A percentile compares a stretch with the other conserved stretches of the same genome.
Conservation (phyloP, 495 filamentous ascomycete species). For the Penicillium fimorum region DNA sequence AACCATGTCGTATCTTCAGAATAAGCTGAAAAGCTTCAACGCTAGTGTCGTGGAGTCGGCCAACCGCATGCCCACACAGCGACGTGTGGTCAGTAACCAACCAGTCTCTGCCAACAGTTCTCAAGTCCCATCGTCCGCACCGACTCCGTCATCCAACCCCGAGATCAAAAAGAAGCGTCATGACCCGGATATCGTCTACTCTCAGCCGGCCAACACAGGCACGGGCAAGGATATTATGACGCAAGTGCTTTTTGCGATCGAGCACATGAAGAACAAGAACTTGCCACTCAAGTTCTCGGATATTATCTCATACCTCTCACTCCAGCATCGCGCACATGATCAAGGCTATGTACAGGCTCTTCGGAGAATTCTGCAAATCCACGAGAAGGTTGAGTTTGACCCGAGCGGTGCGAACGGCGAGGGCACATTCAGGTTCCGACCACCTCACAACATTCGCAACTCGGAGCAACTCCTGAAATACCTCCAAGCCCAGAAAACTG, state of each 20-base stretch:
- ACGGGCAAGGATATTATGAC: slow-evolving; percentile 78
- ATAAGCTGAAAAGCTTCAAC: slow-evolving; percentile 50
- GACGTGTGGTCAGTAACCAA: slow-evolving; percentile 38
- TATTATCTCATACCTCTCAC: slow-evolving; percentile 72
- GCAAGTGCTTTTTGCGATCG: slow-evolving; percentile 77
- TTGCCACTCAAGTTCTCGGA: slow-evolving; percentile 67
- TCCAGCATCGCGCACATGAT: slow-evolving; percentile 52
- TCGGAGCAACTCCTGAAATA: slow-evolving; percentile 72
- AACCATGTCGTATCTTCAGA: slow-evolving; percentile 47
- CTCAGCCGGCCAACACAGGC: slow-evolving; percentile 74
- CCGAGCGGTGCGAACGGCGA: slow-evolving; percentile 56
- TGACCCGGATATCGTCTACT: slow-evolving; percentile 62
- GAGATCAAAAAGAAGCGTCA: slow-evolving; percentile 61
- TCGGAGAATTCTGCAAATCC: slow-evolving; percentile 43
- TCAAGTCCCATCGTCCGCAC: slow-evolving; percentile 40
- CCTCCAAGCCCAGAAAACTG: slow-evolving; percentile 78
- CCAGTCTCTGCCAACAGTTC: slow-evolving; percentile 36
- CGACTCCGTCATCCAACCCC: slow-evolving; percentile 36
- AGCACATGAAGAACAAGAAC: slow-evolving; percentile 77
- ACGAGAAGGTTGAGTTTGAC: slow-evolving; percentile 71
- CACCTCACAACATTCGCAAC: slow-evolving; percentile 73
- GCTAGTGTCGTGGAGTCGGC: slow-evolving; percentile 47
- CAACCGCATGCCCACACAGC: slow-evolving; percentile 42
- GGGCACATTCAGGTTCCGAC: slow-evolving; percentile 74
- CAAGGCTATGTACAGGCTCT: slow-evolving; percentile 46